Base-by-base conservation (phyloP, 1,284 basidiomycete genomes). In the Uromyces viciae-fabae region DNA sequence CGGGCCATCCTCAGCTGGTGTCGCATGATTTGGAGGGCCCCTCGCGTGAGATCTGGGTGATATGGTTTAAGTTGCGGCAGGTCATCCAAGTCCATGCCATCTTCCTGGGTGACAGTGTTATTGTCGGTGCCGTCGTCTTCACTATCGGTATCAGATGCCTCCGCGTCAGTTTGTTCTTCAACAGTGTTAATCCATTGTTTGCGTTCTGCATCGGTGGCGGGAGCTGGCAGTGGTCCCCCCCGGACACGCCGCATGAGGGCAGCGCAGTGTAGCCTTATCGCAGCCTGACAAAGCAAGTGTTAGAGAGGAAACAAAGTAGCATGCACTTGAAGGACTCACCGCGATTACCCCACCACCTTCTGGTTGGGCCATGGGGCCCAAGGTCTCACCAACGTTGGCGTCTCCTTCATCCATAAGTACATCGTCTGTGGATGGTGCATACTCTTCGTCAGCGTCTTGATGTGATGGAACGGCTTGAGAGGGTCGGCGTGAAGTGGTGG, bases 1-100 rank as follows among this genome's bases (percentile, higher is more conserved):
- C 40, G 9, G 17, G 33, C 56, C 28, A 3, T 11, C 31, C 58
- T 8, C 58, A 75, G 19, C 56, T 31, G 25, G 31, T 22, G 74
- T 31, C 74, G 28, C 56, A 75, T 75, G 28, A 75, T 64, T 40
- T 36, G 28, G 8, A 75, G 36, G 9, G 56, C 22, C 42, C 46
- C 64, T 42, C 64, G 64, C 19, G 38, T 25, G 4, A 25, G 22
- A 11, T 5, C 9, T 42, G 64, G 38, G 64, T 68, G 3, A 42
- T 15, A 7, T 43, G 64, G 64, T 42, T 33, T 4, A 7, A 19
- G 9, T 42, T n/a, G 22, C 15, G 38, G 38, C 40, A 8, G 7
- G 3, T 68, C 38, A 43, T 68, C 64, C 25, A 68, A 68, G 4
- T 68, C 64, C 64, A 68, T 68, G 38, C 36, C 2, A 42, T 68